Percentiles rank a stretch among this genome's conserved stretches.
Conservation (phyloP, 768 basidiomycete species). For the Kwoniella mangroviensis region DNA sequence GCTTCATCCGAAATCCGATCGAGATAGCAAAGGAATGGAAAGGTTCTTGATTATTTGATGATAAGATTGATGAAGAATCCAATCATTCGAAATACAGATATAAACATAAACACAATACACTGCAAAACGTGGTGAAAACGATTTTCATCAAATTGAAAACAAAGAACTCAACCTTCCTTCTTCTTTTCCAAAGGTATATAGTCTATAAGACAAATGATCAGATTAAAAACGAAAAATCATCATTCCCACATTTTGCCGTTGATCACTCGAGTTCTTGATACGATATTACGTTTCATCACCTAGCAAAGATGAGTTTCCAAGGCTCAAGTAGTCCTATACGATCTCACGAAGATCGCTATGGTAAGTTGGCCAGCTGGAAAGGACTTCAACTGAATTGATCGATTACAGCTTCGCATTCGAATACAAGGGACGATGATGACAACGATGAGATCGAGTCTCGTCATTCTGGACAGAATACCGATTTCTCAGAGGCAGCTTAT, state of each 20-base stretch:
- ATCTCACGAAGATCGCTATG: not conserved
- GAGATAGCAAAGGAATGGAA: not conserved
- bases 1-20: not conserved
- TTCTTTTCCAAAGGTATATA: not conserved
- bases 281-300: too few species aligned
- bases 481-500: constrained; percentile 11
- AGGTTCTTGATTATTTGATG: not conserved
- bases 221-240: not conserved
- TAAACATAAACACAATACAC: not conserved
- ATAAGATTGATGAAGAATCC: not conserved
- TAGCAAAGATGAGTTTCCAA: not conserved
- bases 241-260: too few species aligned
- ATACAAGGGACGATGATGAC: not conserved
- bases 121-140: not conserved
- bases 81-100: not conserved
- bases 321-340: not conserved
- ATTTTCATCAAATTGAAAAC: not conserved
- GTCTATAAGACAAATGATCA: not conserved
- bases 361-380: not conserved
- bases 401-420: not conserved
- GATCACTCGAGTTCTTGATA: too few species aligned
- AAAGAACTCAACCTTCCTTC: not conserved
- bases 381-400: not conserved
- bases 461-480: constrained; percentile 8
- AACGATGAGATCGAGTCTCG: constrained; percentile 11